Conservation (phyloP, 2,329 filamentous ascomycete genomes). For the Ceratocystis huliohia region DNA sequence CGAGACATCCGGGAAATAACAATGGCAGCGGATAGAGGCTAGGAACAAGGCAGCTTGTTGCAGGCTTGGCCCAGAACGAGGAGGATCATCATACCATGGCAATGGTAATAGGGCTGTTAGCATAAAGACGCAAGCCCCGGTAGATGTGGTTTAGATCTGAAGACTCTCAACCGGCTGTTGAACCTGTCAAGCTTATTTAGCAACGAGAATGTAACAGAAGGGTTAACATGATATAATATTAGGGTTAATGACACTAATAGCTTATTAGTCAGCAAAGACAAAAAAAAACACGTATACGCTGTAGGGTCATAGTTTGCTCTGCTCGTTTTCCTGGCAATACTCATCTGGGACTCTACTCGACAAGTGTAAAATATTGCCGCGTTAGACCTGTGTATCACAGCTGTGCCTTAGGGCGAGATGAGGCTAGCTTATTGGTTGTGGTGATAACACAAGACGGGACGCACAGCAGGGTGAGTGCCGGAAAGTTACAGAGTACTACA, state of each 20-base stretch:
- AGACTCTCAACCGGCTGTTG: not conserved
- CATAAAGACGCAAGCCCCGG: not conserved
- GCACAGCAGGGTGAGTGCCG: not conserved
- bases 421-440: not conserved
- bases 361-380: not conserved
- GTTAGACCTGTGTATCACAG: not conserved
- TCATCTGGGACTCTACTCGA: not conserved
- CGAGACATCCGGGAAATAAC: not conserved
- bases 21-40: not conserved
- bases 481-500: not conserved
- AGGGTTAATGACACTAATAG: not conserved
- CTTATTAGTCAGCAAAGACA: not conserved
- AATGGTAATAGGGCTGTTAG: not conserved
- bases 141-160: not conserved
- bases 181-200: slow-evolving; percentile 7
- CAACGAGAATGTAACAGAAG: not conserved
- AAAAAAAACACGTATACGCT: no score
- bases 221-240: not conserved
- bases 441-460: not conserved
- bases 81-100: no score
- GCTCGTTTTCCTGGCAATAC: no score
- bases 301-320: no score
- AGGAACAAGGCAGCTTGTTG: not conserved
- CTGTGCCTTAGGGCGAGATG: not conserved
- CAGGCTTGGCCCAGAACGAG: no score